Evolutionary conservation across 139 green algal species (phyloP).

Genomic region (Parachlorella kessleri): DNA sequence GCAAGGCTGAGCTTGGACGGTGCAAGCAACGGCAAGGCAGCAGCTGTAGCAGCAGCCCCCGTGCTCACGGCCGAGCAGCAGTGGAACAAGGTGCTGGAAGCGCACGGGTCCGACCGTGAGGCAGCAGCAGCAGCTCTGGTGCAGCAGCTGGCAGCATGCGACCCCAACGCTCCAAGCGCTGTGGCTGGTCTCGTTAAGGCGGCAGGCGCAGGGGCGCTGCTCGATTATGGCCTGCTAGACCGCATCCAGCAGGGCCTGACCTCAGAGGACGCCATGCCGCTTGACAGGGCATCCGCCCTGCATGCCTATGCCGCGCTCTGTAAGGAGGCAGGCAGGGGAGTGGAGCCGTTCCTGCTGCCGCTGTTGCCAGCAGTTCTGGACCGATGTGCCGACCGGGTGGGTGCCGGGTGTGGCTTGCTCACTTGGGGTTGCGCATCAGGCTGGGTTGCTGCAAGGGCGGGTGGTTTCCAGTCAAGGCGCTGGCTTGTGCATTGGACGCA

Average conservation of each 20-base stretch:
- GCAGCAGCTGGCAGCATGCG: not conserved
- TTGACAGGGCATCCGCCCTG: conserved; percentile 31
- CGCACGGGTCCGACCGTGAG: not conserved
- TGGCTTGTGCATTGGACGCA: too few relatives aligned
- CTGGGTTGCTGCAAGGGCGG: too few relatives aligned
- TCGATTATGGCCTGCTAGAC: not conserved
- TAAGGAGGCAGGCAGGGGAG: conserved; percentile 9
- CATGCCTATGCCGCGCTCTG: conserved; percentile 16
- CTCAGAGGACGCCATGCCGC: conserved; percentile 13
- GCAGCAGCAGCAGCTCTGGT: not conserved
- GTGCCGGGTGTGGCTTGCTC: not conserved
- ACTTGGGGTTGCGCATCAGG: too few relatives aligned
- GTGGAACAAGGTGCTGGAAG: not conserved
- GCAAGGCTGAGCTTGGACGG: not conserved
- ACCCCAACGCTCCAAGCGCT: not conserved
- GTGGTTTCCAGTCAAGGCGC: too few relatives aligned
- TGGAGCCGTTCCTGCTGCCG: conserved; percentile 41
- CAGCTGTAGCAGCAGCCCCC: not conserved
- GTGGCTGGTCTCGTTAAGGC: not conserved
- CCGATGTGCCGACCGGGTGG: conserved; percentile 30
- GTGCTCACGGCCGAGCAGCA: not conserved
- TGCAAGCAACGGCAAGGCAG: not conserved
- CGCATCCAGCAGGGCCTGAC: not conserved
- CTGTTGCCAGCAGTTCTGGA: conserved; percentile 29
- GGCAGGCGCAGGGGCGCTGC: not conserved